These are phyloP conservation scores for Scedosporium boydii DNA, from an alignment of 2,329 filamentous ascomycete genomes.

Conservation along the genomic window DNA sequence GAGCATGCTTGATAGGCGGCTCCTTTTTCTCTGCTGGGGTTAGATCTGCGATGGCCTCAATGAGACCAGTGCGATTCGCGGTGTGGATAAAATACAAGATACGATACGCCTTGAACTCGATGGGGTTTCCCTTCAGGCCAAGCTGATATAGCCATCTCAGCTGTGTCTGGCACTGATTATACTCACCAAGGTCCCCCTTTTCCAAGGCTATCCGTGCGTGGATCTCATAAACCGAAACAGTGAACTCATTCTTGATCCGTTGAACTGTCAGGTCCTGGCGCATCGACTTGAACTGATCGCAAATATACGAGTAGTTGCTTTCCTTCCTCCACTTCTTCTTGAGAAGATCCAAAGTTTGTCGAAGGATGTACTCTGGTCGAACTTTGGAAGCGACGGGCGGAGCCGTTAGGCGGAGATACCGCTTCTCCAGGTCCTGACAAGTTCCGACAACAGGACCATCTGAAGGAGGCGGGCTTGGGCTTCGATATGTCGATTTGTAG, in stretches of 20 bases:
- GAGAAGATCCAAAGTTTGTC: conserved; percentile 75
- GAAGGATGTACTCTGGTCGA: conserved; percentile 70
- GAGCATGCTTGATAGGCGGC: conserved; percentile 75
- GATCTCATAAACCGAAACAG: conserved; percentile 91
- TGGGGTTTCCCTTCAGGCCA: conserved; percentile 77
- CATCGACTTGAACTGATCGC: conserved; percentile 98
- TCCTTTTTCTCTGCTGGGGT: conserved; percentile 91
- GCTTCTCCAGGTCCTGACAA: conserved; percentile 79
- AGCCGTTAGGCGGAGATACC: conserved; percentile 85
- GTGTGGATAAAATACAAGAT: conserved; percentile 99
- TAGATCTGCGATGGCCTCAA: conserved; percentile 98
- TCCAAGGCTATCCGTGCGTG: conserved; percentile 96
- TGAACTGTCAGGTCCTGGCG: conserved; percentile 97
- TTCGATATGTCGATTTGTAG: conserved; percentile 46
- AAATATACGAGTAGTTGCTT: conserved; percentile 93
- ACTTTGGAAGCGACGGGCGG: conserved; percentile 83
- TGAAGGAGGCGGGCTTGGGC: conserved; percentile 46
- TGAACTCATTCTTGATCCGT: conserved; percentile 93
- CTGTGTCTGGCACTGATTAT: conserved; percentile 99
- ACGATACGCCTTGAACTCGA: conserved; percentile 98
- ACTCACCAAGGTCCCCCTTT: conserved; percentile 99
- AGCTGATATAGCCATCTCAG: conserved; percentile 82
- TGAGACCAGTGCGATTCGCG: conserved; percentile 94
- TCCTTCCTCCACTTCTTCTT: conserved; percentile 94
- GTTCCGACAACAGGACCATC: conserved; percentile 75